Evolutionary conservation across 1,284 basidiomycete genomes (phyloP).

Genomic region (Pseudomicrostroma phylloplanum): DNA sequence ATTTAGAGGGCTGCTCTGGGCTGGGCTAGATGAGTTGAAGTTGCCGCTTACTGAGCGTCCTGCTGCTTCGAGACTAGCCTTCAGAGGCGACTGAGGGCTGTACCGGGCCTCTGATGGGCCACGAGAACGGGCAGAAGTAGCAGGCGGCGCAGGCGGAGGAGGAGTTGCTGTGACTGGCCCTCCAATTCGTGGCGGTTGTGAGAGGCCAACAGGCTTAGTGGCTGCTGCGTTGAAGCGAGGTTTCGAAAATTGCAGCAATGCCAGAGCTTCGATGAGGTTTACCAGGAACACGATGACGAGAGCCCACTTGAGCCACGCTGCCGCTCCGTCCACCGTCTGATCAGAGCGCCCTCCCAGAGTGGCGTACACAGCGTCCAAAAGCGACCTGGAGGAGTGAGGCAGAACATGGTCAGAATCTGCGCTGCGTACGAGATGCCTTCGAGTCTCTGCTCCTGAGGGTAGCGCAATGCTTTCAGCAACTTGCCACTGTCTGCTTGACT

Average conservation of each 20-base stretch:
- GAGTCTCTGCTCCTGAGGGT: too few relatives aligned
- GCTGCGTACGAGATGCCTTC: neutral
- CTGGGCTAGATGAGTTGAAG: neutral
- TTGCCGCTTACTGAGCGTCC: neutral
- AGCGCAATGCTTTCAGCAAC: too few relatives aligned
- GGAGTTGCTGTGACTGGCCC: neutral
- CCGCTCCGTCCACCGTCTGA: neutral
- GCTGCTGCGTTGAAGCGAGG: neutral
- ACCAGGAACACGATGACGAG: neutral
- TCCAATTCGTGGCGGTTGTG: neutral
- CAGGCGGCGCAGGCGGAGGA: neutral
- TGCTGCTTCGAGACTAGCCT: neutral
- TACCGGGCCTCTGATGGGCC: neutral
- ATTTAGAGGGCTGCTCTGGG: neutral
- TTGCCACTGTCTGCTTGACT: neutral
- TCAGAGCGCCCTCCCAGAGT: neutral
- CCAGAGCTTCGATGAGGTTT: neutral
- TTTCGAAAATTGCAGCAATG: neutral
- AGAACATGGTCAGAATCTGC: neutral
- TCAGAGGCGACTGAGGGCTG: neutral
- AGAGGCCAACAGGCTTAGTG: neutral
- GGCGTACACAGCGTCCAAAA: constrained; percentile 3
- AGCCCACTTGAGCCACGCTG: neutral
- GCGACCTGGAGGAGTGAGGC: neutral
- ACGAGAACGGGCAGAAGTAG: neutral